These are phyloP conservation scores for Colletotrichum lini DNA, from an alignment of 2,329 filamentous ascomycete genomes.

Conservation along the genomic window DNA sequence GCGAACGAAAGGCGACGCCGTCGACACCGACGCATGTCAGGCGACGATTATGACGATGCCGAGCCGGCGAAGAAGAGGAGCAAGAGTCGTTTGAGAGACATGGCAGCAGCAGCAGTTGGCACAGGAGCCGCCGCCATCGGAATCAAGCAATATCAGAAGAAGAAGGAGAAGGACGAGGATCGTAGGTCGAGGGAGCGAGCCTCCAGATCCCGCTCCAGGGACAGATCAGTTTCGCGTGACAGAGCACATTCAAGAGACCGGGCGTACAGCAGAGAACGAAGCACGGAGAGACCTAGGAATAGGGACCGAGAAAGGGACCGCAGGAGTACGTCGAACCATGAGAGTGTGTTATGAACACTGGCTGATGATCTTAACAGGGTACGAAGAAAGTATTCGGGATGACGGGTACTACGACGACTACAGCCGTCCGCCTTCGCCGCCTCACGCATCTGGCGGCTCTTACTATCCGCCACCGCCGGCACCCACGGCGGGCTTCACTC, in stretches of 20 bases:
- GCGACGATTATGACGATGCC: constrained; percentile 53
- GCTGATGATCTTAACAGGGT: constrained; percentile 49
- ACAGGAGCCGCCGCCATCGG: constrained; percentile 74
- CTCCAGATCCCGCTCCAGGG: constrained; percentile 32
- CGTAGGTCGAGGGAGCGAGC: constrained; percentile 40
- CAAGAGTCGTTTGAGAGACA: constrained; percentile 67
- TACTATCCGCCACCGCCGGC: constrained; percentile 58
- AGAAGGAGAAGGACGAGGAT: constrained; percentile 57
- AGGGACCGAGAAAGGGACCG: constrained; percentile 50
- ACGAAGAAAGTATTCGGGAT: constrained; percentile 53
- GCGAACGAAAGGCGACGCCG: constrained; percentile 59
- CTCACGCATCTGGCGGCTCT: constrained; percentile 66
- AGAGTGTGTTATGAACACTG: not conserved
- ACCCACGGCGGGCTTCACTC: constrained; percentile 51
- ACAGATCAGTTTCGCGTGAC: constrained; percentile 34
- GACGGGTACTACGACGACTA: constrained; percentile 55
- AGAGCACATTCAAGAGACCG: constrained; percentile 25
- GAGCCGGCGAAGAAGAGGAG: constrained; percentile 64
- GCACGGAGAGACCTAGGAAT: constrained; percentile 44
- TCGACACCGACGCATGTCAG: constrained; percentile 52
- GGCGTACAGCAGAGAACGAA: constrained; percentile 44
- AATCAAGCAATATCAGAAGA: constrained; percentile 72
- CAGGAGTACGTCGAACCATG: constrained; percentile 49
- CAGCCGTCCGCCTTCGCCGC: constrained; percentile 60
- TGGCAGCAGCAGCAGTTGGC: constrained; percentile 69